These are phyloP conservation scores for Coniochaeta sp. DNA, from an alignment of 2,329 filamentous ascomycete genomes.

Conservation along the genomic window DNA sequence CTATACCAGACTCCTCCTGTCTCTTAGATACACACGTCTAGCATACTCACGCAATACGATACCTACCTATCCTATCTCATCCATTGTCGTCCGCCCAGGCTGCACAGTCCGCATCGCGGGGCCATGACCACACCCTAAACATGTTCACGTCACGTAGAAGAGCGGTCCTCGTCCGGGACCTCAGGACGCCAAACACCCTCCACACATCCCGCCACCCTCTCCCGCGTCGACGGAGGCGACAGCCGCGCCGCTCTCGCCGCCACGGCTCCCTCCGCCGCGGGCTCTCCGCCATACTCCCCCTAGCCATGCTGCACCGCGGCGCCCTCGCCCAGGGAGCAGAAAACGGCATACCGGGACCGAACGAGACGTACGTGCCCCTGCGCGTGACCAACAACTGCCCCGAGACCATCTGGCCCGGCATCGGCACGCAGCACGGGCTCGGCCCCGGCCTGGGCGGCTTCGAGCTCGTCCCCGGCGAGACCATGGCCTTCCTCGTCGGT, in stretches of 20 bases:
- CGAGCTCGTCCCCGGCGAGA: conserved; percentile 51
- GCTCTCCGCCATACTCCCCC: neutral
- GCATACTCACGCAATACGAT: neutral
- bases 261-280: neutral
- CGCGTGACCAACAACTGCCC: conserved; percentile 65
- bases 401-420: conserved; percentile 67
- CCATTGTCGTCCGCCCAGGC: neutral
- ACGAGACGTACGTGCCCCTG: conserved; percentile 40
- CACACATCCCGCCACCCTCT: neutral
- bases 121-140: neutral
- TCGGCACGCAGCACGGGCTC: conserved; percentile 64
- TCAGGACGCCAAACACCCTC: neutral
- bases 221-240: neutral
- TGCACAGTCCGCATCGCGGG: neutral
- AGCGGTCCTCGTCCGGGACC: neutral
- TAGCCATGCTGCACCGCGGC: neutral
- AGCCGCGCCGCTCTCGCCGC: neutral
- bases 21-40: neutral
- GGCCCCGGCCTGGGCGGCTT: conserved; percentile 64
- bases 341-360: neutral
- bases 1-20: neutral
- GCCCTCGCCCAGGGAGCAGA: neutral
- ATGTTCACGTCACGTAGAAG: neutral
- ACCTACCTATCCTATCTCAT: neutral
- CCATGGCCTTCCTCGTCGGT: conserved; percentile 56